Percentiles rank a stretch among this genome's conserved stretches.
Evolutionary conservation across 2,329 filamentous ascomycete species (phyloP).

Genomic region (Teratosphaeria destructans): DNA sequence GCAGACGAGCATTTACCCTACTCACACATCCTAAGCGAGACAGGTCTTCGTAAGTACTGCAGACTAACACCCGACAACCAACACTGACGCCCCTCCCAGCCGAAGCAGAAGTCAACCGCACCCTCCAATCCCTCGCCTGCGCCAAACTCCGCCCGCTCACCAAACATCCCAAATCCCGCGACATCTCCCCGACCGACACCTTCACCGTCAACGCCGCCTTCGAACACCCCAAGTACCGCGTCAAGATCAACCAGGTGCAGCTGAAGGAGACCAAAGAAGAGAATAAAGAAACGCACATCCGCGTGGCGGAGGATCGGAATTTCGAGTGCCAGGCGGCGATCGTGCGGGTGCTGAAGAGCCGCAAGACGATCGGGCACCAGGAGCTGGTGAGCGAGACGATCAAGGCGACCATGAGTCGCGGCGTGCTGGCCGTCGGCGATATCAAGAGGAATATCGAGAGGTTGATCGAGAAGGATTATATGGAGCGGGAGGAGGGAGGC

Average conservation of each 20-base stretch:
- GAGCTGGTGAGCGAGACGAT: slow-evolving; percentile 89
- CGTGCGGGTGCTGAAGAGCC: slow-evolving; percentile 91
- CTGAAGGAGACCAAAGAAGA: slow-evolving; percentile 92
- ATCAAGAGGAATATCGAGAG: slow-evolving; percentile 98
- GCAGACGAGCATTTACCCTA: slow-evolving; percentile 60
- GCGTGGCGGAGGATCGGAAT: slow-evolving; percentile 78
- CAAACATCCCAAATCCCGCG: slow-evolving; percentile 71
- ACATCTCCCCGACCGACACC: slow-evolving; percentile 67
- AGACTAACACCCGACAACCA: neutral
- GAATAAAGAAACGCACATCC: slow-evolving; percentile 86
- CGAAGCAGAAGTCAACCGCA: slow-evolving; percentile 72
- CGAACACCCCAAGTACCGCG: slow-evolving; percentile 67
- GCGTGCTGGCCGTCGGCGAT: slow-evolving; percentile 71
- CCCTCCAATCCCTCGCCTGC: slow-evolving; percentile 88
- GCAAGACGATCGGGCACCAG: slow-evolving; percentile 77
- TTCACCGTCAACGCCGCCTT: slow-evolving; percentile 77
- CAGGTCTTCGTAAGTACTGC: slow-evolving; percentile 52
- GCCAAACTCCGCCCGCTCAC: slow-evolving; percentile 73
- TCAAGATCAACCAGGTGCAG: slow-evolving; percentile 99
- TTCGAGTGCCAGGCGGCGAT: slow-evolving; percentile 97
- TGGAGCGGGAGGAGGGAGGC: slow-evolving; percentile 66
- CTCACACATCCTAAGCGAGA: slow-evolving; percentile 61
- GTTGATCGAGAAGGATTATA: slow-evolving; percentile 88
- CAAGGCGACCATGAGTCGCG: slow-evolving; percentile 74
- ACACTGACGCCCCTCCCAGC: slow-evolving; percentile 34